Evolutionary conservation across 1,284 basidiomycete species (phyloP).

Genomic region (Cutaneotrichosporon sp.): DNA sequence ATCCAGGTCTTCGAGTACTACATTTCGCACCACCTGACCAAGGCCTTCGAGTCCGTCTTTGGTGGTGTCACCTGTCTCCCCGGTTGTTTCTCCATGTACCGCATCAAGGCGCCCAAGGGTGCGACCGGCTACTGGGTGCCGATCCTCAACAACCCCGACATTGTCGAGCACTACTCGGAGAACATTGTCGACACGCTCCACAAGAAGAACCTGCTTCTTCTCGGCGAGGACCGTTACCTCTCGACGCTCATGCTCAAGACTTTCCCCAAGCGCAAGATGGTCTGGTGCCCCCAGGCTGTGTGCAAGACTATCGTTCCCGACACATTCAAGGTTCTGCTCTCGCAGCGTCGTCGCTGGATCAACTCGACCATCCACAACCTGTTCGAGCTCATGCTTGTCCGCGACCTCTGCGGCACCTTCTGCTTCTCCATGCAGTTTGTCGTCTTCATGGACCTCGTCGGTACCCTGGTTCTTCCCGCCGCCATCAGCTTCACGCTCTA

Average conservation of each 20-base stretch:
- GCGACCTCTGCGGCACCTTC: conserved; percentile 93
- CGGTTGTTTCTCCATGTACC: conserved; percentile 99
- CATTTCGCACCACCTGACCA: conserved; percentile 98
- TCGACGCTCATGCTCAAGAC: conserved; percentile 96
- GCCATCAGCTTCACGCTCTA: conserved; percentile 96
- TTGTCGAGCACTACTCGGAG: conserved; percentile 97
- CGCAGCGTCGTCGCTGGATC: conserved; percentile 98
- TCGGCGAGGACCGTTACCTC: conserved; percentile 98
- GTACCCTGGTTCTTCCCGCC: conserved; percentile 94
- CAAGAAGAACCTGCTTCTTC: conserved; percentile 97
- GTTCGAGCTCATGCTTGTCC: conserved; percentile 87
- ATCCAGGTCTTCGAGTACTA: conserved; percentile 98
- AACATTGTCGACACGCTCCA: conserved; percentile 97
- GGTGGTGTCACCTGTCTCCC: conserved; percentile 99
- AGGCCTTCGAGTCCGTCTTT: conserved; percentile 99
- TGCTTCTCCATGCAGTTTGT: conserved; percentile 99
- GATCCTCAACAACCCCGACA: conserved; percentile 94
- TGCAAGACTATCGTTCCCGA: conserved; percentile 98
- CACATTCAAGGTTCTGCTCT: conserved; percentile 88
- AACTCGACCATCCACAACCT: conserved; percentile 99
- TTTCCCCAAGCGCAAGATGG: conserved; percentile 98
- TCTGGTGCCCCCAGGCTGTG: conserved; percentile 97
- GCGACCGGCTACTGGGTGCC: conserved; percentile 95
- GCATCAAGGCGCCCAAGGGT: conserved; percentile 95
- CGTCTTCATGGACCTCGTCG: conserved; percentile 95